Conservation (phyloP, 768 basidiomycete genomes). For the Mycena filopes region DNA sequence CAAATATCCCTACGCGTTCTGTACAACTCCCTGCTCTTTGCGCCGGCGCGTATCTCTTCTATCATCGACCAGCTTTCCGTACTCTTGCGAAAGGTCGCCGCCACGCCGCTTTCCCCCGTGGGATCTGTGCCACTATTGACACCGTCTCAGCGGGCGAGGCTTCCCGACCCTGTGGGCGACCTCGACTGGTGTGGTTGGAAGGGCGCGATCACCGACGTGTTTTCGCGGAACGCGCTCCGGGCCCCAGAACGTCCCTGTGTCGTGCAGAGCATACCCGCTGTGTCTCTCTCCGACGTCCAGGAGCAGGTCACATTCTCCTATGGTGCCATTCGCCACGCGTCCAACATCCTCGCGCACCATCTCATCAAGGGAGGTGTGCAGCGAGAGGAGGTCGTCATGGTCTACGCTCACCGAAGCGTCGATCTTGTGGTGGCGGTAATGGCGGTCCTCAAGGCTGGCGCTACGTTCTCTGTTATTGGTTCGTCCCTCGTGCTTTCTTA, state of each 20-base stretch:
- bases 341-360: constrained; percentile 91
- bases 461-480: constrained; percentile 98
- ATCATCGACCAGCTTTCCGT: constrained; percentile 89
- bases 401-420: constrained; percentile 95
- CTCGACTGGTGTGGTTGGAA: constrained; percentile 98
- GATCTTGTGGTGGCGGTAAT: constrained; percentile 97
- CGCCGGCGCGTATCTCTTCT: constrained; percentile 74
- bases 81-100: constrained; percentile 76
- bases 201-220: constrained; percentile 96
- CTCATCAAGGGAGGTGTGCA: constrained; percentile 87
- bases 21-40: constrained; percentile 97
- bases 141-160: constrained; percentile 67
- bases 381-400: constrained; percentile 96
- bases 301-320: constrained; percentile 78
- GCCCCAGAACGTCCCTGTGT: constrained; percentile 91
- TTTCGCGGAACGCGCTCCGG: constrained; percentile 84
- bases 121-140: constrained; percentile 87
- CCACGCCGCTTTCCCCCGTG: constrained; percentile 73
- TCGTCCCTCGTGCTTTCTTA: constrained; percentile 38
- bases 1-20: constrained; percentile 82
- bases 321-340: constrained; percentile 80
- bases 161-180: constrained; percentile 89
- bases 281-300: constrained; percentile 54
- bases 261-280: constrained; percentile 74
- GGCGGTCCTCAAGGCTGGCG: constrained; percentile 95